A percentile compares a stretch with the other conserved stretches of the same genome.
These are phyloP conservation scores for Candida sanyiensis DNA, from an alignment of 805 yeast species.

Conservation along the genomic window DNA sequence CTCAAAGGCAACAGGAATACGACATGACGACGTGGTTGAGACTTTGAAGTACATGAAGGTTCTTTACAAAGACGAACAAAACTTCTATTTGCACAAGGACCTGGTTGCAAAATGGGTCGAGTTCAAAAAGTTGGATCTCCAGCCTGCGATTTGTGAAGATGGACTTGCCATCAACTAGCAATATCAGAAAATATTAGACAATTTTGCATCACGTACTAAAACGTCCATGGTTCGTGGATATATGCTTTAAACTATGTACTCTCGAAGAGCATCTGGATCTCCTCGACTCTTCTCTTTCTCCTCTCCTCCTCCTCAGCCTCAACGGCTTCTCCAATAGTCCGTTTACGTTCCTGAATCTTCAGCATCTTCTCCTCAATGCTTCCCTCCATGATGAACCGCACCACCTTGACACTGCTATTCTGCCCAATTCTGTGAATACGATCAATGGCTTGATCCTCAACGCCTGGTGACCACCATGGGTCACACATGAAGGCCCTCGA, in stretches of 20 bases:
- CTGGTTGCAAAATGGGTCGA: slow-evolving; percentile 15
- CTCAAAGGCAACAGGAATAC: slow-evolving; percentile 54
- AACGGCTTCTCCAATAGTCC: slow-evolving; percentile 74
- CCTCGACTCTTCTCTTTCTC: slow-evolving; percentile 63
- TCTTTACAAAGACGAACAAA: slow-evolving; percentile 27
- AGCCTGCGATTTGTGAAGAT: slow-evolving; percentile 8
- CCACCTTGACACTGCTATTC: slow-evolving; percentile 59
- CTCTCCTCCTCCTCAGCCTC: slow-evolving; percentile 73
- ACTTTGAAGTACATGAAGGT: slow-evolving; percentile 54
- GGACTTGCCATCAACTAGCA: slow-evolving; percentile 7
- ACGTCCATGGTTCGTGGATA: slow-evolving; percentile 6
- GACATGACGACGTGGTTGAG: slow-evolving; percentile 54
- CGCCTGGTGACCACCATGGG: slow-evolving; percentile 96
- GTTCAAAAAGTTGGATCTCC: slow-evolving; percentile 13
- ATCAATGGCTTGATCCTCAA: slow-evolving; percentile 88
- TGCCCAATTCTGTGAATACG: slow-evolving; percentile 92
- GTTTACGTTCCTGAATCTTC: slow-evolving; percentile 77
- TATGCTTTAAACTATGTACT: slow-evolving; percentile 13
- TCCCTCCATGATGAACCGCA: slow-evolving; percentile 73
- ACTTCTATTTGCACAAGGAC: slow-evolving; percentile 13
- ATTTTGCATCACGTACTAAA: background rate
- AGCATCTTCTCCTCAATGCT: slow-evolving; percentile 88
- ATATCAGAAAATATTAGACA: background rate
- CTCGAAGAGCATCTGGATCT: slow-evolving; percentile 61
- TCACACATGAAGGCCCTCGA: slow-evolving; percentile 86